These are phyloP conservation scores for Kwoniella sp. DNA, from an alignment of 768 basidiomycete species.

Conservation along the genomic window DNA sequence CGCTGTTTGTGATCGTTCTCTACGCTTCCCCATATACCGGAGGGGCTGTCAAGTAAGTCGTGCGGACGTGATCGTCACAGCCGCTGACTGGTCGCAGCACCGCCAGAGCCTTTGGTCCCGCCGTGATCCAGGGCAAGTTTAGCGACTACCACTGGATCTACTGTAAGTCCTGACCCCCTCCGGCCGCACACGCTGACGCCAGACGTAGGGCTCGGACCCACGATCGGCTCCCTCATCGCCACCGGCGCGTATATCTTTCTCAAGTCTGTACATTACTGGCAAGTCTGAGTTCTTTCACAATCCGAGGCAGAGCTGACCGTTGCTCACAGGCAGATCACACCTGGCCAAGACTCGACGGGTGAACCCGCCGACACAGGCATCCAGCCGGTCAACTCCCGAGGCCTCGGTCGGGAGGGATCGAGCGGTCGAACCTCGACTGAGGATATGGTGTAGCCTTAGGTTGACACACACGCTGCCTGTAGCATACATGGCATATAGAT, in stretches of 20 bases:
- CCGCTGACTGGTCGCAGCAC: no score
- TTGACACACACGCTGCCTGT: background rate
- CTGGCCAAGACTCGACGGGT: conserved; percentile 14
- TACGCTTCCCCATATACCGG: conserved; percentile 43
- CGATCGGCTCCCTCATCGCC: conserved; percentile 62
- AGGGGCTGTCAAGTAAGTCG: no score
- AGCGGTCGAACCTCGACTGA: no score
- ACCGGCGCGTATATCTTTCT: conserved; percentile 59
- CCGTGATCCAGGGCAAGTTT: conserved; percentile 33
- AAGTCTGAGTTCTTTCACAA: conserved; percentile 11
- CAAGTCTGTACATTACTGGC: conserved; percentile 51
- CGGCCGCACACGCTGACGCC: conserved; percentile 3
- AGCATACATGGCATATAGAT: background rate
- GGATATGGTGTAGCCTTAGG: background rate
- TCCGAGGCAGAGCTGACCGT: no score
- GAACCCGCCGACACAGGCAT: no score
- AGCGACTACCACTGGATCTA: conserved; percentile 43
- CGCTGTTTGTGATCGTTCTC: conserved; percentile 41
- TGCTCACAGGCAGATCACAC: conserved; percentile 15
- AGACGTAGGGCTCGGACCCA: conserved; percentile 60
- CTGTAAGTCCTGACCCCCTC: no score
- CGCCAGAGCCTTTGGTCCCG: conserved; percentile 46
- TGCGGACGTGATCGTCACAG: no score
- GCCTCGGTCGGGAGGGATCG: no score
- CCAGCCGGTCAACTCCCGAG: no score